Evolutionary conservation across 108 stramenopile genomes (phyloP).

Genomic region (Ochromonas danica): DNA sequence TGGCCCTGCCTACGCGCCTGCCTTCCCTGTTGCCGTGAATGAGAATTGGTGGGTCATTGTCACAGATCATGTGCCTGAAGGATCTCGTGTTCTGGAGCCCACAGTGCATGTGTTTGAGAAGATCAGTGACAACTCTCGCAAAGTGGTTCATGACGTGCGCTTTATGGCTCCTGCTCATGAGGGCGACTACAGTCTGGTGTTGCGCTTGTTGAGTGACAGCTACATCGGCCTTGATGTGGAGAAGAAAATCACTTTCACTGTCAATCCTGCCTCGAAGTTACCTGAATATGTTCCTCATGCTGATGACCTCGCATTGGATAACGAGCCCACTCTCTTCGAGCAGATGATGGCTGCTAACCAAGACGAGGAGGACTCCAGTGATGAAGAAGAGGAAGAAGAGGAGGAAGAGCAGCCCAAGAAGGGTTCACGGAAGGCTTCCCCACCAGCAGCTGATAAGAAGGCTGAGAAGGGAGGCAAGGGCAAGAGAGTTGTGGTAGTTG

Average conservation of each 20-base stretch:
- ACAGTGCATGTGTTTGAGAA: conserved; percentile 66
- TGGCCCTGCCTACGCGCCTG: conserved; percentile 83
- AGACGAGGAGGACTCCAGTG: conserved; percentile 75
- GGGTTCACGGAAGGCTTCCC: too few relatives aligned
- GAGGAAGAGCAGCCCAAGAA: conserved; percentile 36
- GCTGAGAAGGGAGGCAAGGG: neutral
- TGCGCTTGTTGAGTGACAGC: conserved; percentile 81
- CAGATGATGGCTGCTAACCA: conserved; percentile 85
- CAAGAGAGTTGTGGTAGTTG: neutral
- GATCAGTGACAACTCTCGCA: conserved; percentile 53
- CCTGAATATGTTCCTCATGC: conserved; percentile 91
- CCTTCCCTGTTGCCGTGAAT: conserved; percentile 76
- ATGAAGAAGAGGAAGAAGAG: conserved; percentile 71
- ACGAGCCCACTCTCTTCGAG: conserved; percentile 97
- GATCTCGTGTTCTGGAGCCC: conserved; percentile 83
- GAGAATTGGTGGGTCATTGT: conserved; percentile 96
- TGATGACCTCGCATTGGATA: conserved; percentile 93
- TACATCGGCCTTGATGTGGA: conserved; percentile 88
- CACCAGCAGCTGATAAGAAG: neutral
- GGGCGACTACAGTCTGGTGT: conserved; percentile 77
- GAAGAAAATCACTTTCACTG: conserved; percentile 66
- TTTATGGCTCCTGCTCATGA: conserved; percentile 84
- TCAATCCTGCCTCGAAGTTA: conserved; percentile 76
- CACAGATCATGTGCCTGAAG: conserved; percentile 67
- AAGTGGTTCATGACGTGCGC: conserved; percentile 72